These are phyloP conservation scores for Asterophora parasitica DNA, from an alignment of 768 basidiomycete species.

Conservation along the genomic window DNA sequence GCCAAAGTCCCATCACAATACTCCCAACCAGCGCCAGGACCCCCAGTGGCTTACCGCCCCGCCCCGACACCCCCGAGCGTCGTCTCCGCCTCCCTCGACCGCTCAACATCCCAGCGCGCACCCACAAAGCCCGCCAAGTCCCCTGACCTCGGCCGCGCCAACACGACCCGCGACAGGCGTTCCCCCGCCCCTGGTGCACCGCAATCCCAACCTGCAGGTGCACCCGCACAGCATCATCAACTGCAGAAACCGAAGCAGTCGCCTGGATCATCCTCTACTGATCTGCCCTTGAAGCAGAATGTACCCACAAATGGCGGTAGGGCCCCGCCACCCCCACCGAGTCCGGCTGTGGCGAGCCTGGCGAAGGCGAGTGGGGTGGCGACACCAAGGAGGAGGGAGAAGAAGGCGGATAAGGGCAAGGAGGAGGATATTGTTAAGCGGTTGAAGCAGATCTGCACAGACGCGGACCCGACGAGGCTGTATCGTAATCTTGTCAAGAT, in stretches of 20 bases:
- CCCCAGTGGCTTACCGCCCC: conserved; percentile 65
- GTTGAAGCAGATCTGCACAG: conserved; percentile 91
- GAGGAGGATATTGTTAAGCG: conserved; percentile 90
- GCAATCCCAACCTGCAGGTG: conserved; percentile 26
- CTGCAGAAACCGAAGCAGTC: conserved; percentile 43
- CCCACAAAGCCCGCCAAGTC: conserved; percentile 49
- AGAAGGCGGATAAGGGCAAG: conserved; percentile 77
- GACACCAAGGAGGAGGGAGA: conserved; percentile 81
- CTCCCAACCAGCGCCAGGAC: conserved; percentile 26
- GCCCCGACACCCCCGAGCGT: conserved; percentile 69
- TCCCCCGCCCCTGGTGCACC: conserved; percentile 18
- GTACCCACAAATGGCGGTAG: no score
- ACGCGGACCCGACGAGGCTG: conserved; percentile 92
- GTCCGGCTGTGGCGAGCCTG: conserved; percentile 58
- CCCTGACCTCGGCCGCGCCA: conserved; percentile 56
- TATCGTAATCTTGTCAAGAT: conserved; percentile 95
- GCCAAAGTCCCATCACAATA: conserved; percentile 26
- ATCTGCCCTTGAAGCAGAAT: conserved; percentile 42
- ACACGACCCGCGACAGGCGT: conserved; percentile 62
- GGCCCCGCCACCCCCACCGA: conserved; percentile 29
- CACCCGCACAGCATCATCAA: conserved; percentile 22
- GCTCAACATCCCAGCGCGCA: conserved; percentile 81
- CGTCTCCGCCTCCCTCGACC: conserved; percentile 69
- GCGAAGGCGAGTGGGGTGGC: conserved; percentile 71
- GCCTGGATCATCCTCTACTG: conserved; percentile 55